Evolutionary conservation across 768 basidiomycete genomes (phyloP), one percentile per base, ranked within the genome.

Genomic region (Tylopilus sp.): DNA sequence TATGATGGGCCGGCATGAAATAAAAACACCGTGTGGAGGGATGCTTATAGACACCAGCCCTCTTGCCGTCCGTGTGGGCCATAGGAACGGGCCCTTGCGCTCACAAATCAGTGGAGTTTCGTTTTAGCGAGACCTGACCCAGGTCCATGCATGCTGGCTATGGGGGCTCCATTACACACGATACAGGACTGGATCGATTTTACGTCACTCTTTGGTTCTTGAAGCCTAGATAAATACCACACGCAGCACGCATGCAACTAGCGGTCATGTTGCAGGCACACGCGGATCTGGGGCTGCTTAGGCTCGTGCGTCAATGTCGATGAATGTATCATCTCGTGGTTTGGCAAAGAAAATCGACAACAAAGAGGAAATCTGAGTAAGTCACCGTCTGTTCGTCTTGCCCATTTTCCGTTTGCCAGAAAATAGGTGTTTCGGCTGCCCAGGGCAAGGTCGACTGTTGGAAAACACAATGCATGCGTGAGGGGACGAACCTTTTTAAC

Each of bases 381-480:
- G 57, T 79, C 70, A 89, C 68, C 87, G 76, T 67, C 91, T 81
- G 66, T 81, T 75, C 41, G 89, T 92, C 74, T 92, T 93, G 61
- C 91, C 91, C 22, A 71, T 80, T 66, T 90, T 87, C 59, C 91
- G 83, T 70, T 94, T 92, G 25, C 91, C 91, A 51, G 89, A 71
- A 63, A 85, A 93, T 51, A 94, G 70, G 74, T 92, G 89, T 67
- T 89, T 92, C 44, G 91, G 91, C 91, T 93, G 53, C 21, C 57
- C 55, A 31, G 25, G 52, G 30, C 57, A 30, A 46, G 22, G 20
- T 54, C 21, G 66, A 51, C 1, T 11, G 11, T 36, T 18, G 6
- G 22, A 8, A 25, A 15, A 39, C 4, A 3, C 44, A 12, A 11
- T 1, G 31, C 8, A 40, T 2, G n/a, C 21, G 18, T n/a, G 12